phyloP scores from a whole-genome alignment of 2,329 filamentous ascomycete species.

The Zelopaecilomyces penicillatus region DNA sequence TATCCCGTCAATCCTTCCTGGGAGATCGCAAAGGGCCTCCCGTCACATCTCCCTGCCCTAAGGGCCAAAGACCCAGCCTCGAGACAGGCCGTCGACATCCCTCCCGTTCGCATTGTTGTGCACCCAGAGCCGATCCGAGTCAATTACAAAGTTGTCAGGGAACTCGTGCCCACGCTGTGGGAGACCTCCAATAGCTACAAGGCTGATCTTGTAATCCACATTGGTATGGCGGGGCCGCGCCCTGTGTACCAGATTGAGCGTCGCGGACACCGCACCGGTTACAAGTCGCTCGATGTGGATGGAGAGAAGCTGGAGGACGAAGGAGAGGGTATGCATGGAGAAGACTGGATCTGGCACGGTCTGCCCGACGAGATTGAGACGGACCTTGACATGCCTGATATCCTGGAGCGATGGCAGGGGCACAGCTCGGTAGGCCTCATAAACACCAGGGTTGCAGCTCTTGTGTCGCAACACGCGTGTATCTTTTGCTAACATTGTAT shows the following conservation, averaged over 20 bases:
- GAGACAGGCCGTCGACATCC: constrained; percentile 21
- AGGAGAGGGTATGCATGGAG: constrained; percentile 36
- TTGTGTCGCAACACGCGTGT: too few relatives aligned
- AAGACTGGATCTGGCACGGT: constrained; percentile 45
- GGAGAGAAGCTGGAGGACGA: constrained; percentile 48
- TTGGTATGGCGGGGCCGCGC: constrained; percentile 66
- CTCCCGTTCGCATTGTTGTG: constrained; percentile 51
- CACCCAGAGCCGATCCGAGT: constrained; percentile 63
- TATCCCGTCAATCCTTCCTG: constrained; percentile 72
- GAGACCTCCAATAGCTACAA: constrained; percentile 23
- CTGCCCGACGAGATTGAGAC: constrained; percentile 48
- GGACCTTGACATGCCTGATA: constrained; percentile 48
- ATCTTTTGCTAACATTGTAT: too few relatives aligned
- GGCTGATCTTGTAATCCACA: constrained; percentile 62
- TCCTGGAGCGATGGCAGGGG: constrained; percentile 47
- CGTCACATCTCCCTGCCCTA: constrained; percentile 50
- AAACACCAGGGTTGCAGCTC: background rate
- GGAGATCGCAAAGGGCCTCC: constrained; percentile 65
- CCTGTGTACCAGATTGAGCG: constrained; percentile 63
- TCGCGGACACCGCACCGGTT: constrained; percentile 62
- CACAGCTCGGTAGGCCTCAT: constrained; percentile 37
- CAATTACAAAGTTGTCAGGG: constrained; percentile 58
- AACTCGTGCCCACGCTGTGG: constrained; percentile 57
- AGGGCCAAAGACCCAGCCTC: constrained; percentile 32
- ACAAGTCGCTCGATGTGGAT: constrained; percentile 63